phyloP scores from a whole-genome alignment of 768 basidiomycete species.

The Boletus coccyginus region DNA sequence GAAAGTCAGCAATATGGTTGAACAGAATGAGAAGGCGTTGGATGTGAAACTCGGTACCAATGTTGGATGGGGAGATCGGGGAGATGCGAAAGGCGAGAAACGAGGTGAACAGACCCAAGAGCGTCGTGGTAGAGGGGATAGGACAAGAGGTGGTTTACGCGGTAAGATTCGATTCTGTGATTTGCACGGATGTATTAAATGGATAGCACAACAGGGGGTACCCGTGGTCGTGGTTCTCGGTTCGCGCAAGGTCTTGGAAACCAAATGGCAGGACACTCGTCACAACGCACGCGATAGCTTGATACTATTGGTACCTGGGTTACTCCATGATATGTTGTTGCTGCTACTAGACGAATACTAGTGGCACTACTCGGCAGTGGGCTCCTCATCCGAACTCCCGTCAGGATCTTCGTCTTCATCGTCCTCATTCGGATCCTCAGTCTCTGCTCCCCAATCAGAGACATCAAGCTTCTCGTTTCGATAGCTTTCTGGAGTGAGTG shows the following conservation, averaged over 20 bases:
- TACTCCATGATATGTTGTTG: conserved; percentile 1
- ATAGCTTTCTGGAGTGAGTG: conserved; percentile 40
- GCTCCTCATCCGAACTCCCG: conserved; percentile 9
- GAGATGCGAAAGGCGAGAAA: conserved; percentile 63
- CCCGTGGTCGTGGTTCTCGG: conserved; percentile 72
- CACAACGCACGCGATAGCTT: conserved; percentile 21
- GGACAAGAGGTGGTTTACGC: conserved; percentile 50
- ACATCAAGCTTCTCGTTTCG: conserved; percentile 57
- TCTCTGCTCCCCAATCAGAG: conserved; percentile 50
- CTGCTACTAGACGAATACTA: not conserved
- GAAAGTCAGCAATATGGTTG: conserved; percentile 79
- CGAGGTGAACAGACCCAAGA: conserved; percentile 78
- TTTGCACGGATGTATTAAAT: not conserved
- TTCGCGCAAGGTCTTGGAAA: conserved; percentile 83
- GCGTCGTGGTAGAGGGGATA: conserved; percentile 71
- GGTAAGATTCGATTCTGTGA: conserved; percentile 38
- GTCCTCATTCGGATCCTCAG: conserved; percentile 26
- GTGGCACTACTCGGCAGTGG: not conserved
- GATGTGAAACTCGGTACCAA: conserved; percentile 78
- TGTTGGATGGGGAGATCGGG: conserved; percentile 53
- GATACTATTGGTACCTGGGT: not conserved
- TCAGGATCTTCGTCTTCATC: conserved; percentile 18
- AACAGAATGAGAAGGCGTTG: conserved; percentile 88
- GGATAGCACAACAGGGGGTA: conserved; percentile 43
- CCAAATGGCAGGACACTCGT: conserved; percentile 54